Evolutionary conservation across 495 filamentous ascomycete genomes (phyloP).

Genomic region (Stereocaulon alpinum): DNA sequence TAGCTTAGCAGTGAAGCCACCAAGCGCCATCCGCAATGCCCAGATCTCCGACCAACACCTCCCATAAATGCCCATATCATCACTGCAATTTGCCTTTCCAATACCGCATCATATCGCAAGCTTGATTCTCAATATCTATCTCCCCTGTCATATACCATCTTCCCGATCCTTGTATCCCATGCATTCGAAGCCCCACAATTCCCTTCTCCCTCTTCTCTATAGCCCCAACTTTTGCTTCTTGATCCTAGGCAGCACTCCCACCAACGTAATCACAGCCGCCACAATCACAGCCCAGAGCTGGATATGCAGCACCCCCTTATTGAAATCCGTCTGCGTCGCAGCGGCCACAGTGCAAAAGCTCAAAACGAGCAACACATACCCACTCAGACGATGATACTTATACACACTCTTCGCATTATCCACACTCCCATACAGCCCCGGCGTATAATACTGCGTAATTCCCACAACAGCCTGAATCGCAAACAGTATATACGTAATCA

Average conservation of each 20-base stretch:
- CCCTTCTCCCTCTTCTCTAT: conserved; percentile 8
- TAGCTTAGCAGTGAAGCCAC: neutral
- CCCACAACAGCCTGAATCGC: conserved; percentile 65
- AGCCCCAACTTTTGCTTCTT: conserved; percentile 76
- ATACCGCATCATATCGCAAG: too few relatives aligned
- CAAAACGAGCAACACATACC: conserved; percentile 62
- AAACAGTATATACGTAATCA: conserved; percentile 63
- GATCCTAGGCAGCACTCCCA: conserved; percentile 65
- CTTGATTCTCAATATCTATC: too few relatives aligned
- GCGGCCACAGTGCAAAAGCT: conserved; percentile 63
- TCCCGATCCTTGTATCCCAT: neutral
- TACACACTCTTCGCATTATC: conserved; percentile 72
- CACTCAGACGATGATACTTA: conserved; percentile 77
- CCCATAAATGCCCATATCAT: too few relatives aligned
- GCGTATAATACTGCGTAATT: conserved; percentile 65
- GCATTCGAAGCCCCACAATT: neutral
- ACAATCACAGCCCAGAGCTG: conserved; percentile 62
- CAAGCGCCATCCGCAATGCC: neutral
- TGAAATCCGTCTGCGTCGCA: conserved; percentile 66
- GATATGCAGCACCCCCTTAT: conserved; percentile 48
- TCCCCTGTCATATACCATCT: too few relatives aligned
- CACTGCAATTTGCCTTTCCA: too few relatives aligned
- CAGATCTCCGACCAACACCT: neutral
- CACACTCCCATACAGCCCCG: conserved; percentile 61
- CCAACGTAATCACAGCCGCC: conserved; percentile 47